phyloP scores from a whole-genome alignment of 169 alveolate genomes.

The Plasmodium malariae region DNA sequence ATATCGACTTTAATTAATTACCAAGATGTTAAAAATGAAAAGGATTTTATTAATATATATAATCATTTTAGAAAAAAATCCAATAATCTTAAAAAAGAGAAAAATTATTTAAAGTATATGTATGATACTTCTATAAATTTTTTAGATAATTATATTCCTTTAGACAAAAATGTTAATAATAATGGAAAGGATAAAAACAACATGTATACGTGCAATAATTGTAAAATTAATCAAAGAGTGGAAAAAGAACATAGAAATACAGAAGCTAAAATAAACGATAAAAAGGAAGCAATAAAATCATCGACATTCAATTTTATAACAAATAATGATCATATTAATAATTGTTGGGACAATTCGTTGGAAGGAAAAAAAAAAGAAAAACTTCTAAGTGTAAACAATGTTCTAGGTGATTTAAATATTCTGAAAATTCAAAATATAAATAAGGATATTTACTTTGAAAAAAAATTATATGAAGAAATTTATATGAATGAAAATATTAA shows the following conservation, averaged over 20 bases:
- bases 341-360: neutral
- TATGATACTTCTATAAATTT: constrained; percentile 47
- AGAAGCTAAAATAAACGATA: no score
- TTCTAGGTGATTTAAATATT: constrained; percentile 28
- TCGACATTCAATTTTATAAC: no score
- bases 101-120: constrained; percentile 38
- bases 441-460: constrained; percentile 46
- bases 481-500: constrained; percentile 65
- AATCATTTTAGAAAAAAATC: constrained; percentile 37
- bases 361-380: constrained; percentile 10
- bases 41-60: constrained; percentile 66
- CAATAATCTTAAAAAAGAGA: constrained; percentile 37
- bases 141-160: constrained; percentile 52
- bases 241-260: neutral
- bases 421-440: constrained; percentile 30
- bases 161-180: constrained; percentile 29
- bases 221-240: neutral
- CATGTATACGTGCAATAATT: neutral
- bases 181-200: constrained; percentile 10
- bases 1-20: constrained; percentile 59
- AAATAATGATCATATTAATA: neutral
- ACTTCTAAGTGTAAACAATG: neutral
- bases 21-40: constrained; percentile 39
- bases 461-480: constrained; percentile 71
- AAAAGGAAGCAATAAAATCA: no score